Base-by-base conservation (phyloP, 345 rosid genomes). In the Lepidium didymum region DNA sequence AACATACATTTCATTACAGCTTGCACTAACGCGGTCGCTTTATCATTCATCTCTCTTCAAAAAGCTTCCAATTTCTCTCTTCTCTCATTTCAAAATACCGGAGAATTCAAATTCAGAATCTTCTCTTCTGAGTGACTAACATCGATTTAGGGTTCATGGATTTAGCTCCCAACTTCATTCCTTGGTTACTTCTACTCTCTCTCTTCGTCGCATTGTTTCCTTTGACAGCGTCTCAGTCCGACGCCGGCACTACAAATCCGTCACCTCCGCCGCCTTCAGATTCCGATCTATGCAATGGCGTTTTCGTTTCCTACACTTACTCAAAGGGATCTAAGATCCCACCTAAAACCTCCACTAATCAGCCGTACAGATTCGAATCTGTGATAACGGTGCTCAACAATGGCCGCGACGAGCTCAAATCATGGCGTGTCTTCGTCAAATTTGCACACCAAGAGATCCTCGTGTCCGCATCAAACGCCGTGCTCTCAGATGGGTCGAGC, bases 281-380 rank as follows among this genome's bases (percentile, higher is more conserved):
- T 12, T 64, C 79, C 36, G 64, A 62, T 70, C 18, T 59, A 31
- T 70, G 77, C 86, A 88, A 83, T 73, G 97, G 96, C 29, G 75
- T 93, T 1, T 90, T 84, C 82, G 56, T 93, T 6, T 77, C 94
- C 0, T 91, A 93, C 84, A 64, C 81, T 13, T 75, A 83, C 76
- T 36, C 38, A 0, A 83, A 57, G 15, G 81, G 81, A 69, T 79
- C 51, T 61, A 80, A 50, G 78, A 80, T 93, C 44, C 79, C 80
- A 8, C 97, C 98, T 15, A 75, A 74, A 33, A 73, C 77, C 56
- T 80, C 89, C 4, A 18, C 61, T 4, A 78, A 78, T 81, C 98
- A 93, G 65, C 82, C 97, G 0, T 90, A 93, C 84, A 76, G 95
- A 3, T 93, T 93, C 84, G 81, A 90, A 80, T 93, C 98, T 6